Percentiles rank a stretch among this genome's conserved stretches.
phyloP scores from a whole-genome alignment of 257 asterid species.

The Solanum medicagineum region DNA sequence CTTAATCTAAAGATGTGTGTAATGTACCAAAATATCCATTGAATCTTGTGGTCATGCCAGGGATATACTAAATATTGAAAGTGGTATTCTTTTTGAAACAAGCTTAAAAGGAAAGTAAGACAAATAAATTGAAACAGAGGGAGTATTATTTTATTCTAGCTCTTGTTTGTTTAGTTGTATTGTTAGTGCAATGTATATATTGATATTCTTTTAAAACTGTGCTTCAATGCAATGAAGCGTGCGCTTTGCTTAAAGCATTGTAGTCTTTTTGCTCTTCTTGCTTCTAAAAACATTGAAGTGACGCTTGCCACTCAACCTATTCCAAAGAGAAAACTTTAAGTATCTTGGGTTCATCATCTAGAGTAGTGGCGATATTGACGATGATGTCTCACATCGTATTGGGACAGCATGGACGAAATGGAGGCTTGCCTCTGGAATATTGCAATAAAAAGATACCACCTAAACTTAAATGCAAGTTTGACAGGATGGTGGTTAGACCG shows the following conservation, averaged over 20 bases:
- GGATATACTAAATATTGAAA: not conserved
- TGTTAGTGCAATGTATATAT: not conserved
- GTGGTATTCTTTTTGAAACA: not conserved
- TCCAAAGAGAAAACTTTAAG: too few species aligned
- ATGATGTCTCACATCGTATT: too few species aligned
- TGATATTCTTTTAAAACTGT: not conserved
- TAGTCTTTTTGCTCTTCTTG: not conserved
- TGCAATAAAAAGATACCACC: too few species aligned
- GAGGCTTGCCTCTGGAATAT: too few species aligned
- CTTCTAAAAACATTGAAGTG: not conserved
- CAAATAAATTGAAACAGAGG: not conserved
- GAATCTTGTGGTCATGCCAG: not conserved
- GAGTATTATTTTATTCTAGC: not conserved
- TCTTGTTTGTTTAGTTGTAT: not conserved
- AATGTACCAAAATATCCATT: not conserved
- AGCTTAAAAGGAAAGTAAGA: not conserved
- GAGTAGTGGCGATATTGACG: too few species aligned
- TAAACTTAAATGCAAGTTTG: too few species aligned
- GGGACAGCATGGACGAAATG: too few species aligned
- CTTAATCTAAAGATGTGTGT: not conserved
- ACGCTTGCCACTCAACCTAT: too few species aligned
- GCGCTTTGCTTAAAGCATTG: not conserved
- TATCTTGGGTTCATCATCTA: too few species aligned
- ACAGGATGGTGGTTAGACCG: too few species aligned
- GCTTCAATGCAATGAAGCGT: not conserved